Evolutionary conservation across 306 rosid genomes (phyloP).

Genomic region (Biancaea sappan): DNA sequence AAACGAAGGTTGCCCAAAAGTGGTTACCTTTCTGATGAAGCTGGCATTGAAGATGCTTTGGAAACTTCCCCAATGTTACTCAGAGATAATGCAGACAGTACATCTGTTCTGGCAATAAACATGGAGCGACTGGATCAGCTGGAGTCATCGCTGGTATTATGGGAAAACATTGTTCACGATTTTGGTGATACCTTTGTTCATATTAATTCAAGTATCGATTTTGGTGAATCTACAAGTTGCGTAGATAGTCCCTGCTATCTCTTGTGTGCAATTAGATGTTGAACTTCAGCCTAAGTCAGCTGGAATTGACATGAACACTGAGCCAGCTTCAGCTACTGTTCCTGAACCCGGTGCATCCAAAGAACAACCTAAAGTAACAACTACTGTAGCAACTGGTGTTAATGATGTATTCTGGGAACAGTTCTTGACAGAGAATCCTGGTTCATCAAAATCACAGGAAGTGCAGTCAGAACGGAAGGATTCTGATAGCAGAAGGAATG

Average conservation of each 20-base stretch:
- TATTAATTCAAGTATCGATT: conserved; percentile 48
- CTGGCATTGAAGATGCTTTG: conserved; percentile 45
- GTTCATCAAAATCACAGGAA: conserved; percentile 57
- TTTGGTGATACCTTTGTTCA: conserved; percentile 27
- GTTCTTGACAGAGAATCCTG: conserved; percentile 88
- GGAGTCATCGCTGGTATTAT: conserved; percentile 60
- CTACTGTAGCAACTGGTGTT: conserved; percentile 47
- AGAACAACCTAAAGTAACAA: conserved; percentile 40
- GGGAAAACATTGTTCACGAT: conserved; percentile 60
- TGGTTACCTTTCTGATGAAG: conserved; percentile 39
- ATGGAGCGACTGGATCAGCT: conserved; percentile 55
- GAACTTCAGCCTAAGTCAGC: conserved; percentile 55
- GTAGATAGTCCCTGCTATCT: conserved; percentile 50
- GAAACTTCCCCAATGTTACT: conserved; percentile 42
- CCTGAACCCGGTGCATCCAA: conserved; percentile 40
- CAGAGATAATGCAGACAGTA: conserved; percentile 36
- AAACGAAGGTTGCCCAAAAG: conserved; percentile 65
- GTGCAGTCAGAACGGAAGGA: conserved; percentile 64
- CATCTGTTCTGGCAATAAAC: conserved; percentile 26
- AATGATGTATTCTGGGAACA: conserved; percentile 85
- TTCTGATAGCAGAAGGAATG: conserved; percentile 46
- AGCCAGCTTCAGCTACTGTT: conserved; percentile 48
- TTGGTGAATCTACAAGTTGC: conserved; percentile 56
- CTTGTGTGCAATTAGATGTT: conserved; percentile 49
- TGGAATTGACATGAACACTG: conserved; percentile 63